Percentiles rank a stretch among this genome's conserved stretches.
Conservation (phyloP, 352 stramenopile species). For the Globisporangium camurandrum region DNA sequence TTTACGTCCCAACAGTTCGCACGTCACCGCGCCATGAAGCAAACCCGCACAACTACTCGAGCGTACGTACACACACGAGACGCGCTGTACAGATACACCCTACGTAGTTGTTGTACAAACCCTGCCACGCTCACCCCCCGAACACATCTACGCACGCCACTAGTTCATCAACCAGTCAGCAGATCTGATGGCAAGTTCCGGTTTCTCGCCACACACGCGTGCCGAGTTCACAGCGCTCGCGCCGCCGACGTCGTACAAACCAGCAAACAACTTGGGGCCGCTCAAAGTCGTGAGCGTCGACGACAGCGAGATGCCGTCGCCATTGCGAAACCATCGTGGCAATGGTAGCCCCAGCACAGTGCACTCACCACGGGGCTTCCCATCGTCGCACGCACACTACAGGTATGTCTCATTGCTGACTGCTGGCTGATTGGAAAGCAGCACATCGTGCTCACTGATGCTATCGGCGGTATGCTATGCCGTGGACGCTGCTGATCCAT, state of each 20-base stretch:
- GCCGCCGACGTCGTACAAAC: conserved; percentile 31
- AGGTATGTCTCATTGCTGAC: too few species aligned
- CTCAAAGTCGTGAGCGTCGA: conserved; percentile 52
- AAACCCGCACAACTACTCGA: conserved; percentile 73
- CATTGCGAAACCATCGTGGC: conserved; percentile 1
- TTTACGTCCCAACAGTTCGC: conserved; percentile 51
- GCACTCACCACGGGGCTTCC: conserved; percentile 13
- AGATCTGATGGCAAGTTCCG: conserved; percentile 51
- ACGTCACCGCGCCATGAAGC: conserved; percentile 31
- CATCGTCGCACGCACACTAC: conserved; percentile 26
- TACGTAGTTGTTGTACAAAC: too few species aligned
- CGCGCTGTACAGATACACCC: too few species aligned
- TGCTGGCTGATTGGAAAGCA: too few species aligned
- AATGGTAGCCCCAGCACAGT: conserved; percentile 4
- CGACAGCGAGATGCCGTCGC: conserved; percentile 25
- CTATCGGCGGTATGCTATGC: neutral
- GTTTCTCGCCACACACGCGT: conserved; percentile 31
- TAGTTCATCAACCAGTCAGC: conserved; percentile 65
- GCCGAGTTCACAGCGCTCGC: conserved; percentile 40
- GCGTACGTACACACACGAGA: conserved; percentile 25
- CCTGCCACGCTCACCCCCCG: conserved; percentile 10
- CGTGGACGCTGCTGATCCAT: neutral
- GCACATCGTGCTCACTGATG: neutral
- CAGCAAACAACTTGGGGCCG: conserved; percentile 22
- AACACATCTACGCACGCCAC: conserved; percentile 1